A percentile compares a stretch with the other conserved stretches of the same genome.
Evolutionary conservation across 805 yeast genomes (phyloP).

Genomic region (Sugiyamaella mastotermitis): DNA sequence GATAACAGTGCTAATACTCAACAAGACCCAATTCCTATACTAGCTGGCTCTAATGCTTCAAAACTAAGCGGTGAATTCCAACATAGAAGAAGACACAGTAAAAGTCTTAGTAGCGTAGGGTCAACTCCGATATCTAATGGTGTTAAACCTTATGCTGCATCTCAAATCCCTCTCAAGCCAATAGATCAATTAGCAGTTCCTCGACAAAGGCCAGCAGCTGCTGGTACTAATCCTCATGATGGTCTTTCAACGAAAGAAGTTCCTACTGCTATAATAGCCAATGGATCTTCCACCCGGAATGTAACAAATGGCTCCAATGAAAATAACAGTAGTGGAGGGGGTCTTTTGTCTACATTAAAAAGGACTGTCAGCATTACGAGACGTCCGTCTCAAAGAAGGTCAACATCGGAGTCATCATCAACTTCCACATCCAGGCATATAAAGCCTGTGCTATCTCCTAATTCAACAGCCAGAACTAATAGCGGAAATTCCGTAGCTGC

Average conservation of each 20-base stretch:
- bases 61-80: neutral
- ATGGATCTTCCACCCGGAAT: too few species aligned
- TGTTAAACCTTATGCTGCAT: too few species aligned
- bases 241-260: too few species aligned
- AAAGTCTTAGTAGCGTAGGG: constrained; percentile 25
- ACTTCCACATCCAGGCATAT: constrained; percentile 5
- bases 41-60: neutral
- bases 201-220: neutral
- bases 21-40: neutral
- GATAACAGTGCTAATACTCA: neutral
- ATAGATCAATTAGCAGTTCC: too few species aligned
- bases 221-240: neutral
- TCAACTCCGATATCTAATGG: neutral
- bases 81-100: constrained; percentile 24
- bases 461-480: too few species aligned
- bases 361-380: constrained; percentile 17
- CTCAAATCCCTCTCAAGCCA: too few species aligned
- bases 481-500: neutral
- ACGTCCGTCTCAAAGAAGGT: constrained; percentile 11
- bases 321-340: neutral
- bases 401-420: constrained; percentile 16
- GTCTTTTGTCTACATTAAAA: constrained; percentile 13
- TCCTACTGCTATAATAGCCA: too few species aligned
- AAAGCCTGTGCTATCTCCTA: neutral
- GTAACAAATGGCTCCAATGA: neutral